These are phyloP conservation scores for Globisporangium iwayamae DNA, from an alignment of 352 stramenopile species.

Conservation along the genomic window DNA sequence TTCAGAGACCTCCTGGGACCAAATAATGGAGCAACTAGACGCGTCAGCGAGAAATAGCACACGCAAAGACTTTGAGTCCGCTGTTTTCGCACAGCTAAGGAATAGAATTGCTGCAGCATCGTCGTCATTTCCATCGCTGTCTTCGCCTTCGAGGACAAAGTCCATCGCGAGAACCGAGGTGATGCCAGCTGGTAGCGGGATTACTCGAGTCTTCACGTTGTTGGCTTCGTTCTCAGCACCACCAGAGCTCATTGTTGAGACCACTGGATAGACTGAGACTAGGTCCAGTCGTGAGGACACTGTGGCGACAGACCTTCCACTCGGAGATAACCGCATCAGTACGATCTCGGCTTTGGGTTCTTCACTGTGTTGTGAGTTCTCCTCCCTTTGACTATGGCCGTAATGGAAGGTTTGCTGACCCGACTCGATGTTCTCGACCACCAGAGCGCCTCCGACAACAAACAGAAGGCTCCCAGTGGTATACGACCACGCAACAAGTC, in stretches of 20 bases:
- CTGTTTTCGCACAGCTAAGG: slow-evolving; percentile 1
- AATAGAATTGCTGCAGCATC: slow-evolving; percentile 1
- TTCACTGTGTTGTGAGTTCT: not conserved
- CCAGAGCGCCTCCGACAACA: slow-evolving; percentile 17
- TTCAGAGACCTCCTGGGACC: not conserved
- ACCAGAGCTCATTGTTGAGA: not conserved
- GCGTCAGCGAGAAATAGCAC: slow-evolving; percentile 1
- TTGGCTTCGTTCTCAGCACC: not conserved
- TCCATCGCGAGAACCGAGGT: slow-evolving; percentile 3
- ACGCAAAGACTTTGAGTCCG: not conserved
- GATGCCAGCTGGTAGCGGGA: slow-evolving; percentile 2
- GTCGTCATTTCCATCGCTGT: not conserved
- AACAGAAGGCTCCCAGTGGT: slow-evolving; percentile 30
- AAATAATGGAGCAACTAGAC: not conserved
- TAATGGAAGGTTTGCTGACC: slow-evolving; percentile 23
- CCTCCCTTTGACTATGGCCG: slow-evolving; percentile 3
- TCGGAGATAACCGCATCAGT: slow-evolving; percentile 28
- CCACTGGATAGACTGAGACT: slow-evolving; percentile 15
- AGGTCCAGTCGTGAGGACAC: slow-evolving; percentile 23
- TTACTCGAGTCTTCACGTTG: not conserved
- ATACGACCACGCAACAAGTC: slow-evolving; percentile 30
- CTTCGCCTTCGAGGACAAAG: slow-evolving; percentile 10
- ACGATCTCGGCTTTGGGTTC: slow-evolving; percentile 18
- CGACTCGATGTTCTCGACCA: slow-evolving; percentile 34
- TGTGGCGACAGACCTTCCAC: slow-evolving; percentile 16